Base-by-base conservation (phyloP, 148 eudicot species). In the Rhododendron williamsianum region DNA sequence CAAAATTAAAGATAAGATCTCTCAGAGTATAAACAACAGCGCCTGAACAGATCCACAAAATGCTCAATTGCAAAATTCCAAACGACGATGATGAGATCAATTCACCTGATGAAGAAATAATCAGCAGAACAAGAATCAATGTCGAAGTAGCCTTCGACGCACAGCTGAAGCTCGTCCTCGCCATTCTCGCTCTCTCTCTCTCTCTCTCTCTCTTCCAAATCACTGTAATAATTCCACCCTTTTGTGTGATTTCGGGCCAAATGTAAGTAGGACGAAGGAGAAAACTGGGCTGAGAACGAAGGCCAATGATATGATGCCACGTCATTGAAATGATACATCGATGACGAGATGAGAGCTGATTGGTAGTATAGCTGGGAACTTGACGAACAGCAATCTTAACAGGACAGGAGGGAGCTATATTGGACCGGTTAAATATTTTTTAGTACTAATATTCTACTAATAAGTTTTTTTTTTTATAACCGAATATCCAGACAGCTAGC, bases 21-120 rank as follows among this genome's bases (percentile, higher is more conserved):
- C 73, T 79, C 13, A 33, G 78, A 23, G 73, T 9, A 67, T n/a
- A 67, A 67, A 33, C 15, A 71, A 86, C 54, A 21, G 12, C 12
- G 7, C 36, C 19, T 4, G 35, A 73, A 58, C 63, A 84, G 85
- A 87, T 88, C 84, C 60, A 71, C 23, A 11, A 9, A 16, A 33
- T 27, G 56, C 60, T 43, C 49, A 52, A 9, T 56, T 51, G 81
- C 51, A 63, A 73, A 51, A 54, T 16, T 15, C 4, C 3, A 9
- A 8, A 87, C 10, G 27, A 16, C 0, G 84, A 5, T 11, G 19
- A 30, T 11, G 19, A 30, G 78, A 30, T 65, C 16, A 18, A 25
- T 83, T 25, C 76, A 91, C 98, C 94, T 73, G 91, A 51, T 45
- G 93, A 83, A 65, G 85, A 84, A 46, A 90, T 49, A 18, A 85